Base-by-base conservation (phyloP, 805 yeast species). In the Spathaspora boniae region DNA sequence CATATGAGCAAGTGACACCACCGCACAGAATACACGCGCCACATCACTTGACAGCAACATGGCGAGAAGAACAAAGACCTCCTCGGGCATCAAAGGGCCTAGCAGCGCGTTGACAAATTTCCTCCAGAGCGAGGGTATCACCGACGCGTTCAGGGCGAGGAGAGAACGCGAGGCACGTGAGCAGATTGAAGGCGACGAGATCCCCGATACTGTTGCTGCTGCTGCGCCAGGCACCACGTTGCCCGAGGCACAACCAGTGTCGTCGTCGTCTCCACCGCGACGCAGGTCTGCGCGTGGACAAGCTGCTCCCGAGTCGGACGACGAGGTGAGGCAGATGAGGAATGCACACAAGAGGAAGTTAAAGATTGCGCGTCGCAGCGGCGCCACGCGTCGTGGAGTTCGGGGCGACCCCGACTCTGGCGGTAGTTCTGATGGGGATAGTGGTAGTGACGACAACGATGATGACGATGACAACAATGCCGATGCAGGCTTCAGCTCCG, bases 31-130 rank as follows among this genome's bases (percentile, higher is more conserved):
- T 22, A 22, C 34, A 21, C 27, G 16, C 26, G 34, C 17, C 32
- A n/a, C 12, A n/a, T n/a, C n/a, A n/a, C n/a, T n/a, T n/a, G n/a
- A 21, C 9, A 12, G 9, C 18, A 19, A 7, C 11, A 48, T 48
- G 53, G 31, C 48, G 14, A 29, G 54, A 34, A 41, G 54, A 34
- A 31, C 30, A 14, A 44, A 35, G 17, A 42, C 34, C 3, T 24
- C 19, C 11, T 40, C 48, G 9, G 55, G 56, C 21, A 70, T 68
- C 9, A 49, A 65, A 26, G 85, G 82, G 5, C 85, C 95, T 29
- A 86, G 86, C 63, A 82, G 94, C 46, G 97, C 97, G 0, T 66
- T 89, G 46, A 89, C 96, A 0, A 93, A 85, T 58, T 89, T 89
- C 51, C 69, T 89, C 41, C 69, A 88, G 33, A 86, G 83, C 38